These are phyloP conservation scores for Paraphoma chrysanthemicola DNA, from an alignment of 2,329 filamentous ascomycete species.

Conservation along the genomic window DNA sequence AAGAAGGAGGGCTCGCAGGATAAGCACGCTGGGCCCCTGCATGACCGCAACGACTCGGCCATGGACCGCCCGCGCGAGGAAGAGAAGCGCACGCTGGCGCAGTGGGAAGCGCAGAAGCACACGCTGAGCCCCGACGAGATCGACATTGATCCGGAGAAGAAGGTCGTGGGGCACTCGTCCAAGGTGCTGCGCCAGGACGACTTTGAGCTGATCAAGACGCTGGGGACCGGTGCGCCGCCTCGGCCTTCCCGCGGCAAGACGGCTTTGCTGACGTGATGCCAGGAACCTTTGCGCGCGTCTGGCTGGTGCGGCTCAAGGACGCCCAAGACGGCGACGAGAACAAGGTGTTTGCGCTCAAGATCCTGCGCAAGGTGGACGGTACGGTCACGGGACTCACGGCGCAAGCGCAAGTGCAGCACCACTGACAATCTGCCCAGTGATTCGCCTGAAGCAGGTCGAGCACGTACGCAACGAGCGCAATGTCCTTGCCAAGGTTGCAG, in stretches of 20 bases:
- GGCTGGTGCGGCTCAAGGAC: conserved; percentile 72
- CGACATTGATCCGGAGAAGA: conserved; percentile 51
- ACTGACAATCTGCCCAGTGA: conserved; percentile 59
- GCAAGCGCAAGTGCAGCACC: conserved; percentile 12
- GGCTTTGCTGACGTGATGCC: conserved; percentile 28
- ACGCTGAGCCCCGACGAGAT: conserved; percentile 54
- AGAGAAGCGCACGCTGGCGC: conserved; percentile 54
- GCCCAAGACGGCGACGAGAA: conserved; percentile 60
- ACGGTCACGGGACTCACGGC: conserved; percentile 10
- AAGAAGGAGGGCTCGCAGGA: conserved; percentile 27
- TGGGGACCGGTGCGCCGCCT: conserved; percentile 70
- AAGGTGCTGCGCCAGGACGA: conserved; percentile 61
- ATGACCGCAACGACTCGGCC: conserved; percentile 44
- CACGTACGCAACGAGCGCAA: conserved; percentile 84
- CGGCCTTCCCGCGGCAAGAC: too few species aligned
- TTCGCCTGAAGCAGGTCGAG: conserved; percentile 85
- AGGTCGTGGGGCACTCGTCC: conserved; percentile 56
- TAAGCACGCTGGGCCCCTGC: conserved; percentile 26
- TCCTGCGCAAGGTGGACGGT: conserved; percentile 68
- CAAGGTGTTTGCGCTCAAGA: conserved; percentile 82
- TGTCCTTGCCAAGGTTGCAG: conserved; percentile 77
- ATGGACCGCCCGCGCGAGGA: conserved; percentile 52
- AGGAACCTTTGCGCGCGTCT: conserved; percentile 84
- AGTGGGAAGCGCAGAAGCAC: conserved; percentile 55
- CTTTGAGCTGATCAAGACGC: conserved; percentile 76